phyloP scores from a whole-genome alignment of 148 eudicot genomes.

The Rhododendron kiyosumense region DNA sequence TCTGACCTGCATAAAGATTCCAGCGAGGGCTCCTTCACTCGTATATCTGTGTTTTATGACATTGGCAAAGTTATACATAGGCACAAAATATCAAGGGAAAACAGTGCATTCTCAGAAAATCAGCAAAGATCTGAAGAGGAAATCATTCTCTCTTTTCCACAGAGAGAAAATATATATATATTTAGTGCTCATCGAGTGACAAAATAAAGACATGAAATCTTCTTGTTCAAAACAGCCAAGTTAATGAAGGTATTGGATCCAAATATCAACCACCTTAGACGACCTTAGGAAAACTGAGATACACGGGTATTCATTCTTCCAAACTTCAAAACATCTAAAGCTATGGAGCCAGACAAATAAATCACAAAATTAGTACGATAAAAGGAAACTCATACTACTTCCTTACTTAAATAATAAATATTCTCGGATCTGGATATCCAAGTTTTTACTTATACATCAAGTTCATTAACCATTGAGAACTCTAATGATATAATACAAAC shows the following conservation, averaged over 20 bases:
- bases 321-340: neutral
- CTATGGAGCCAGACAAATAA: neutral
- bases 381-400: neutral
- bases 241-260: neutral
- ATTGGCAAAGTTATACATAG: neutral
- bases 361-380: neutral
- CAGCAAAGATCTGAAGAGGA: neutral
- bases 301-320: neutral
- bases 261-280: neutral
- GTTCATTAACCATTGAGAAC: neutral
- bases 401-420: neutral
- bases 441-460: neutral
- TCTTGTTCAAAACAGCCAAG: neutral
- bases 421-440: neutral
- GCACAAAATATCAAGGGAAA: conserved; percentile 4
- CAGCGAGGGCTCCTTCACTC: conserved; percentile 86
- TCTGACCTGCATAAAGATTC: conserved; percentile 89
- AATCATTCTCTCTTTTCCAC: neutral
- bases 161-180: neutral
- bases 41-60: conserved; percentile 58
- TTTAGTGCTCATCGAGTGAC: neutral
- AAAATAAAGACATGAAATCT: neutral
- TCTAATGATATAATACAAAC: neutral
- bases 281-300: neutral
- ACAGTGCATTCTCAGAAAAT: neutral